Conservation (phyloP, 2,329 filamentous ascomycete species). For the Cephalotrichum gorgonifer region DNA sequence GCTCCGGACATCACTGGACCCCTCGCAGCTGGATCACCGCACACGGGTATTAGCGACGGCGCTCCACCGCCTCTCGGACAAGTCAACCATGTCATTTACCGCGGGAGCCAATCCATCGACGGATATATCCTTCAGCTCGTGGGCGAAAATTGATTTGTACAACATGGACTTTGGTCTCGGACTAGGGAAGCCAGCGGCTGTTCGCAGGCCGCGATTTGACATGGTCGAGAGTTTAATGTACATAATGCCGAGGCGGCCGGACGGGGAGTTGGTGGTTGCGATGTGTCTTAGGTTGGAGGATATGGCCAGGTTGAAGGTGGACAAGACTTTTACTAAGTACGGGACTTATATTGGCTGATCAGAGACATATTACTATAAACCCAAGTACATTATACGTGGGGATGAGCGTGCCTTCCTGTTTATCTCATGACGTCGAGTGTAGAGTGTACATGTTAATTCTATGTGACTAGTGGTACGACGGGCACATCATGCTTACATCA, state of each 20-base stretch:
- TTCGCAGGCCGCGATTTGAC: constrained; percentile 35
- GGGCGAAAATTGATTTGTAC: constrained; percentile 35
- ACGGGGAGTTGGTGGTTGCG: constrained; percentile 31
- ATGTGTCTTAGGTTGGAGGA: constrained; percentile 37
- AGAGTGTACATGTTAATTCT: too few relatives aligned
- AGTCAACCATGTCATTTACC: constrained; percentile 20
- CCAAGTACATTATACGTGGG: neutral
- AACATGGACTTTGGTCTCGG: constrained; percentile 34
- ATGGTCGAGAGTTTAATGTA: constrained; percentile 37
- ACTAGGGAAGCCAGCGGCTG: constrained; percentile 32
- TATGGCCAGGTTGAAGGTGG: constrained; percentile 28
- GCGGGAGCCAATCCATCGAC: constrained; percentile 22
- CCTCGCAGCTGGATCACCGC: constrained; percentile 21
- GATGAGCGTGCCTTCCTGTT: too few relatives aligned
- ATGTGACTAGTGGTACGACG: neutral
- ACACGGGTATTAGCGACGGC: constrained; percentile 31
- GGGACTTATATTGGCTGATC: constrained; percentile 2
- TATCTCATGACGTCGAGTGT: too few relatives aligned
- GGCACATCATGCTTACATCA: neutral
- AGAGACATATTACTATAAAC: neutral
- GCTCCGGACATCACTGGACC: constrained; percentile 27
- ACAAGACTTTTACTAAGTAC: constrained; percentile 25
- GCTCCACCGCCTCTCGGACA: constrained; percentile 22
- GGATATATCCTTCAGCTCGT: constrained; percentile 44
- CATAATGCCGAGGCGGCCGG: constrained; percentile 30